Evolutionary conservation across 495 filamentous ascomycete species (phyloP), one percentile per base, ranked within the genome.

Genomic region (Geopyxis carbonaria): DNA sequence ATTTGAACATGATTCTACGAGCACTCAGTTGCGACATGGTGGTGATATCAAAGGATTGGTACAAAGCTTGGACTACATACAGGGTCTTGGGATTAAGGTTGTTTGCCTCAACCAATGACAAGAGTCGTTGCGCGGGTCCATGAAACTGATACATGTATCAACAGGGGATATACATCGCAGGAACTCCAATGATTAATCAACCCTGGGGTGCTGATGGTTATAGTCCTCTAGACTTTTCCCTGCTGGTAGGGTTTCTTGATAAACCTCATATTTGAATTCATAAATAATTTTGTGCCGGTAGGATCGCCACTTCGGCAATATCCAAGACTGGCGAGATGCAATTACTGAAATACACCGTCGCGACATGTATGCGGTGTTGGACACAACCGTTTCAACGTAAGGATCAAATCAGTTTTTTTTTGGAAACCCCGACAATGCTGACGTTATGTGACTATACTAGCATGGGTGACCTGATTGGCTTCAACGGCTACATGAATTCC

Each of bases 61-160:
- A 31, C 71, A 77, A 44, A 74, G 70, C 11, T 59, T 83, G 38
- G 78, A 83, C 49, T 83, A 83, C 56, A 52, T 83, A 27, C 73
- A 77, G 41, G 78, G 78, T 30, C 73, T 79, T 73, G 78, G 78
- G 1, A 72, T 80, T 56, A 80, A 78, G 63, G 73, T 69, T 34
- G 32, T 59, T 11, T 38, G 18, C 25, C n/a, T 28, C n/a, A n/a
- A n/a, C n/a, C n/a, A n/a, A n/a, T n/a, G n/a, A n/a, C n/a, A n/a
- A n/a, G n/a, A n/a, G n/a, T n/a, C 23, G 10, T 13, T 43, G 16
- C 18, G 16, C 42, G 28, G n/a, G 19, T 28, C 16, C 22, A 41
- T 44, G n/a, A n/a, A 22, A 56, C 31, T 13, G 25, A 45, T 8
- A 24, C 38, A 14, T 40, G 21, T 13, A 31, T 9, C n/a, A 21